Evolutionary conservation across 257 asterid genomes (phyloP), one percentile per base, ranked within the genome.

Genomic region (Fraxinus excelsior): DNA sequence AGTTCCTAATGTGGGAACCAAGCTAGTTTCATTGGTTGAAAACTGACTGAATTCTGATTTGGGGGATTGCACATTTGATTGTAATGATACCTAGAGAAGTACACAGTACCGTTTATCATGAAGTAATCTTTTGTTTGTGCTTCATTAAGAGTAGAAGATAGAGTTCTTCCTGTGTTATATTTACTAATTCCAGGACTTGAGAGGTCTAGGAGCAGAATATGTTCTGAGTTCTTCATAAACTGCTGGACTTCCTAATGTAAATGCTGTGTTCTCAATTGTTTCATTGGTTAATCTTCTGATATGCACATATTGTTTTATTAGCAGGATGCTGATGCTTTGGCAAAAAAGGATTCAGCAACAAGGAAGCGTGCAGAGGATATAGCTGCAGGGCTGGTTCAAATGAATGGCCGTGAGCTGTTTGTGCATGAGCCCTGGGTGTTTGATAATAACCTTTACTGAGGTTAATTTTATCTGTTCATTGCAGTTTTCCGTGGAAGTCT

Each of bases 361-460:
- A 86, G 91, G 80, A 94, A 91, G 79, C 96, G 97, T 8, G 91
- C 83, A 8, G 97, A 91, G 86, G 98, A 94, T 82, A 74, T 94
- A 84, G 93, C 88, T 70, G 89, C 97, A 12, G 97, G 97, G 53
- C 29, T 82, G 29, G 92, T 88, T 76, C 93, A 84, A 76, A 86
- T 91, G 98, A 94, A 89, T 56, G 97, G 98, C 12, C 97, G 97
- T 32, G 97, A 94, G 80, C 90, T 94, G 79, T 92, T 92, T 77
- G 80, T 58, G 81, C 92, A 81, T 18, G 92, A 94, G 68, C 97
- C 98, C 1, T 86, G 90, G 94, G 96, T 94, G 80, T 91, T 92
- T 18, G 94, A 94, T 65, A 87, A 92, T 81, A 76, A 91, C 28
- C 91, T 29, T 65, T 94, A 86, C 80, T 94, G 60, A 83, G 6